These are phyloP conservation scores for Corymbia maculata DNA, from an alignment of 345 rosid genomes.

Conservation along the genomic window DNA sequence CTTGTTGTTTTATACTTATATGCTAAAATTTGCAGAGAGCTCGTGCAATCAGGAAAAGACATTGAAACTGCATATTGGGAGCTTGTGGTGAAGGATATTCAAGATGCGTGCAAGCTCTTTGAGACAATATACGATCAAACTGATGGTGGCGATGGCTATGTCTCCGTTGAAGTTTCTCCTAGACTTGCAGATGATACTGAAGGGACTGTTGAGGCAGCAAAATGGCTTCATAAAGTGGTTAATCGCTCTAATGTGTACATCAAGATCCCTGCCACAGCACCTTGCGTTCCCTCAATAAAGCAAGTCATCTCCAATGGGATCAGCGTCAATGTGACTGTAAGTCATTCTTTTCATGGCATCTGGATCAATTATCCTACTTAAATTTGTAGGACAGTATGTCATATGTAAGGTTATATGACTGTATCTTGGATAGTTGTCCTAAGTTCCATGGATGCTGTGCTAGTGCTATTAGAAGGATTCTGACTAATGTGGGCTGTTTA, in stretches of 20 bases:
- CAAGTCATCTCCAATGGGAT: slow-evolving; percentile 84
- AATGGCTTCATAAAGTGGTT: slow-evolving; percentile 82
- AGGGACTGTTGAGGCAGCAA: slow-evolving; percentile 88
- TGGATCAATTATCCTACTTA: not conserved
- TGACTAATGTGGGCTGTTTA: not conserved
- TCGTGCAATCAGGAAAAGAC: slow-evolving; percentile 83
- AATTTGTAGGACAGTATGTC: not conserved
- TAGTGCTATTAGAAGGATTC: not conserved
- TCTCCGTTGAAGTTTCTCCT: slow-evolving; percentile 97
- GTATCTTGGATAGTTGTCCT: not conserved
- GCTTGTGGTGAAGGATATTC: slow-evolving; percentile 95
- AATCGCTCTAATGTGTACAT: slow-evolving; percentile 82
- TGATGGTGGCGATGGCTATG: slow-evolving; percentile 90
- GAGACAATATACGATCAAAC: slow-evolving; percentile 90
- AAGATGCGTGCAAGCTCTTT: slow-evolving; percentile 94
- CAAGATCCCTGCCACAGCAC: slow-evolving; percentile 92
- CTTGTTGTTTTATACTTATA: not conserved
- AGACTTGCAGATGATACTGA: slow-evolving; percentile 84
- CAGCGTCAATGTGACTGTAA: slow-evolving; percentile 94
- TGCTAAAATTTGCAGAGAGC: slow-evolving; percentile 43
- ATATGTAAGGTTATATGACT: not conserved
- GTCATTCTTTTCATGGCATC: not conserved
- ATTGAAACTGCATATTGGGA: slow-evolving; percentile 94
- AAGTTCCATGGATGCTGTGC: not conserved
- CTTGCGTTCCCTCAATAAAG: slow-evolving; percentile 85